Evolutionary conservation across 2,329 filamentous ascomycete genomes (phyloP), one percentile per base, ranked within the genome.

Genomic region (Aspergillus intermedius): DNA sequence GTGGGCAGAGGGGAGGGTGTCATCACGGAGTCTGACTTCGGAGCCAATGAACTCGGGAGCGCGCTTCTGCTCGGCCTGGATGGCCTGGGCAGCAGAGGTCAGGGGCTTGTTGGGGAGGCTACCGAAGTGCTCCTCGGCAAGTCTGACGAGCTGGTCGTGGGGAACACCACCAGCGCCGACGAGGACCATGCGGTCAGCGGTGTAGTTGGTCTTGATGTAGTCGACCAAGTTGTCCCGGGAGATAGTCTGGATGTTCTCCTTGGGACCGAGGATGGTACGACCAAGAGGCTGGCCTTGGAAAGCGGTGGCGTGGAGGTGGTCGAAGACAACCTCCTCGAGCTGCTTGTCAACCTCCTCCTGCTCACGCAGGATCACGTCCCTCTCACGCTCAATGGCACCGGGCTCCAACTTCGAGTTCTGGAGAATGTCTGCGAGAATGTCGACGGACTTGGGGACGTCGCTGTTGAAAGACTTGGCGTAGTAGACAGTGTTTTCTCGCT

Each of bases 161-260:
- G 91, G 89, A 57, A 98, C 80, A 63, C 93, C 93, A 73, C 93
- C 93, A 59, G 93, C 86, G 69, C 91, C 91, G 61, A 96, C 93
- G 43, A 98, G 86, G 58, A 98, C 91, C 91, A 98, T 98, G 73
- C 94, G 91, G 77, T 98, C 93, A 59, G 93, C 91, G 50, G 91
- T 96, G 82, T 98, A 98, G 83, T 98, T 98, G 77, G 83, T 93
- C 82, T 95, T 95, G 82, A 98, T 97, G 79, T 98, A 98, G 78
- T 87, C 87, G 72, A 80, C 77, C 61, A 98, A 81, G 74, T 98
- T 91, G 64, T 88, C 83, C 65, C 90, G 86, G 74, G 87, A 86
- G 76, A 98, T 98, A 74, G 86, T 90, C 72, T 90, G 83, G 73
- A 98, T 98, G 82, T 98, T 98, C 80, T 98, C 84, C 76, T 90